Conservation (phyloP, 305 asterid species). For the Ruellia speciosa region DNA sequence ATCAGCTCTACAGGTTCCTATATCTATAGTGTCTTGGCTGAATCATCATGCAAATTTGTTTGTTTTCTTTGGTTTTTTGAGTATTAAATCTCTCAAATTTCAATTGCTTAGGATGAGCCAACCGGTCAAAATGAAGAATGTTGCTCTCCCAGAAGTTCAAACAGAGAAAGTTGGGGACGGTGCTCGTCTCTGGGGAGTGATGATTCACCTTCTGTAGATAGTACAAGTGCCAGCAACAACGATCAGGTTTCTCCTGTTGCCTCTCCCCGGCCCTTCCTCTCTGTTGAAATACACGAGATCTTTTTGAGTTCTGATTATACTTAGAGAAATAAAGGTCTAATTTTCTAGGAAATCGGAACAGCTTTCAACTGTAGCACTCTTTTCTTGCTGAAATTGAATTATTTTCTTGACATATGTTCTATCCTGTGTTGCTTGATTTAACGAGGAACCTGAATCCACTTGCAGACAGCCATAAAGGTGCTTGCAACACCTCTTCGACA, state of each 20-base stretch:
- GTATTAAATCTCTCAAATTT: slow-evolving; percentile 15
- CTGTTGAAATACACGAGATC: neutral
- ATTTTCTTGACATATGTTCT: neutral
- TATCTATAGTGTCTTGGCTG: slow-evolving; percentile 12
- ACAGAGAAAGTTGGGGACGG: slow-evolving; percentile 97
- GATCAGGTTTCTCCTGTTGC: slow-evolving; percentile 48
- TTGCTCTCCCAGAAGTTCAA: slow-evolving; percentile 90
- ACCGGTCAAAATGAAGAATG: slow-evolving; percentile 69
- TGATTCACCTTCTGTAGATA: slow-evolving; percentile 44
- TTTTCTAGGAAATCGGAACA: neutral
- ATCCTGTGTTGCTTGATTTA: slow-evolving; percentile 5
- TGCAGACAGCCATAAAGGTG: slow-evolving; percentile 64
- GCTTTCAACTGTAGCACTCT: neutral
- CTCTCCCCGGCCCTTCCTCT: slow-evolving; percentile 11
- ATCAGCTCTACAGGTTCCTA: slow-evolving; percentile 49
- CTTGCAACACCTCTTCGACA: slow-evolving; percentile 65
- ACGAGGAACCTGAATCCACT: slow-evolving; percentile 13
- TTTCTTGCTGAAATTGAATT: neutral
- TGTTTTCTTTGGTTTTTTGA: neutral
- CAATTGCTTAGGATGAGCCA: slow-evolving; percentile 48
- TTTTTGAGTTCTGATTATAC: neutral
- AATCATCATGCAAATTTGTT: slow-evolving; percentile 16
- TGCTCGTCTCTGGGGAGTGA: slow-evolving; percentile 95
- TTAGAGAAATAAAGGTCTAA: neutral
- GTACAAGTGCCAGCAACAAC: slow-evolving; percentile 32